Base-by-base conservation (phyloP, 2,329 filamentous ascomycete genomes). In the Penicillium italicum region DNA sequence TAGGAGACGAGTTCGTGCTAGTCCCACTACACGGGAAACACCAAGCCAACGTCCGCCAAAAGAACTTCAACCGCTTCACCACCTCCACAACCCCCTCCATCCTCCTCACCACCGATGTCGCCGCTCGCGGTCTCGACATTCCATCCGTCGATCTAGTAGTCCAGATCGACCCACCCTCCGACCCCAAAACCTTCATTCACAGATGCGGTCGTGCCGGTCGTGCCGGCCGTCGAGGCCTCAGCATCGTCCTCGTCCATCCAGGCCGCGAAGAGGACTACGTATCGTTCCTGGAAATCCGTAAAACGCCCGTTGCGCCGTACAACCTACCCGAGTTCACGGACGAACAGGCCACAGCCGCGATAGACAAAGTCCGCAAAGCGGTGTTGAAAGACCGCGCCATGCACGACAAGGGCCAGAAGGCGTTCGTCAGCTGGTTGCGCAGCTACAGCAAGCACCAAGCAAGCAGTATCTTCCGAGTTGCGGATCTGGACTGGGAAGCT, bases 21-120 rank as follows among this genome's bases (percentile, higher is more conserved):
- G 82, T 96, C 8, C 88, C 92, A 0, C 79, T 99, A 0, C 94
- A 99, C 68, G 94, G 94, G 34, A 97, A 97, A 72, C 90, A 96
- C 61, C 88, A 90, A 2, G 85, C 91, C 5, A 91, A 91, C 64
- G 90, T 95, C 8, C 87, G 94, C 55, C 85, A 91, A 60, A 92
- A 89, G 76, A 97, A 96, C 70, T 95, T 96, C 64, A 82, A 83
- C 60, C 85, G 84, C 55, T 97, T 97, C 69, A 78, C 89, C 22
- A 86, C 86, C 53, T 85, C 90, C 1, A 82, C 88, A 1, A 84
- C 84, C 0, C 89, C 92, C 0, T 87, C 88, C 1, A 82, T 99
- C 33, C 84, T 99, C 11, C 79, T 99, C 7, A 97, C 93, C 7
- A 97, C 94, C 18, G 93, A 97, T 70, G 85, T 97, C 26, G 91